Percentiles rank a stretch among this genome's conserved stretches.
phyloP scores from a whole-genome alignment of 2,329 filamentous ascomycete genomes.

The Lasiodiplodia sp. region DNA sequence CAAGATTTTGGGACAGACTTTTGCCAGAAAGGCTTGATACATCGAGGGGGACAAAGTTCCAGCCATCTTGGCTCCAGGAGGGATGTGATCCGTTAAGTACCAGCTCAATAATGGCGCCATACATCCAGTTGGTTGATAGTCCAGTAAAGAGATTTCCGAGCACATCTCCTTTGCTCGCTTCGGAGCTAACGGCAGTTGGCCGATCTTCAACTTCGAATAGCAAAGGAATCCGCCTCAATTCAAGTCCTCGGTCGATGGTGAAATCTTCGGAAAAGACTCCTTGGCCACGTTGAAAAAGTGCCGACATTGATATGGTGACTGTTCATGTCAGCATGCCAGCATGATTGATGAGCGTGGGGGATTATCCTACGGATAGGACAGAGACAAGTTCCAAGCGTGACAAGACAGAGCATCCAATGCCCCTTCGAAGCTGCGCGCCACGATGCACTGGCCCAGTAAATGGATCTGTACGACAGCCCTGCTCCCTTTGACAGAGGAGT shows the following conservation, averaged over 20 bases:
- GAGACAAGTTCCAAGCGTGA: not conserved
- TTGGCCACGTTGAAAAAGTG: not conserved
- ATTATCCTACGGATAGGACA: not conserved
- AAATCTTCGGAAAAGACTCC: not conserved
- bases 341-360: not conserved
- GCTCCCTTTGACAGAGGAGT: not conserved
- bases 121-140: constrained; percentile 33
- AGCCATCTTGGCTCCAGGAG: constrained; percentile 33
- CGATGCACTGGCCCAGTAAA: not conserved
- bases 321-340: not conserved
- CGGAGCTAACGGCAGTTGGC: too few relatives aligned
- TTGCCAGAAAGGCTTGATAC: not conserved
- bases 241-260: not conserved
- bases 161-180: not conserved
- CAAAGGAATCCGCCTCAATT: not conserved
- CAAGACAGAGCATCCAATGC: not conserved
- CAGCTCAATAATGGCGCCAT: constrained; percentile 31
- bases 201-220: not conserved
- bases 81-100: constrained; percentile 33
- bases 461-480: not conserved
- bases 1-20: too few relatives aligned
- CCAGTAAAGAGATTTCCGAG: constrained; percentile 20
- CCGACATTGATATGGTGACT: not conserved
- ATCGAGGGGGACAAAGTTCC: constrained; percentile 31
- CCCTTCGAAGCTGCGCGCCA: not conserved